These are phyloP conservation scores for Ophiocordyceps camponoti-floridani DNA, from an alignment of 2,329 filamentous ascomycete species.

Conservation along the genomic window DNA sequence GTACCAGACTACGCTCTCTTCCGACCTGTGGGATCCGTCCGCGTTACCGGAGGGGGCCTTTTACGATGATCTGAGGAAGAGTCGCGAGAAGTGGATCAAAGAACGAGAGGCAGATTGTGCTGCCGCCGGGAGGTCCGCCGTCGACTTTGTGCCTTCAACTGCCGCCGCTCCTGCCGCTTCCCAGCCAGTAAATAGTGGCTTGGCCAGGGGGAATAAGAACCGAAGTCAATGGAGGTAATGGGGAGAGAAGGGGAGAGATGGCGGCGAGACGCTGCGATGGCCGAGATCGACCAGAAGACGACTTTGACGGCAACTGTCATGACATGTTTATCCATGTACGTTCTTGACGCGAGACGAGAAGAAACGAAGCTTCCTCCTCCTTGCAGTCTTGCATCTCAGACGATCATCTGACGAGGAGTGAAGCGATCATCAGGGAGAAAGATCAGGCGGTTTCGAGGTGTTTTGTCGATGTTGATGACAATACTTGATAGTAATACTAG, in stretches of 20 bases:
- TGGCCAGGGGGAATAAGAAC: conserved; percentile 13
- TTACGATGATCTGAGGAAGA: conserved; percentile 28
- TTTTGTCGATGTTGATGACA: too few species aligned
- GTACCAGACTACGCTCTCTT: conserved; percentile 44
- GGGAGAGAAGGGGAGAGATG: background rate
- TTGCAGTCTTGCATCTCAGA: too few species aligned
- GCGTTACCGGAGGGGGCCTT: conserved; percentile 37
- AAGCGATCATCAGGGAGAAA: too few species aligned
- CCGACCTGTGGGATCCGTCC: conserved; percentile 38
- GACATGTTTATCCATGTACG: too few species aligned
- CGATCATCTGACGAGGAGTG: too few species aligned
- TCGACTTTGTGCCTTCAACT: conserved; percentile 31
- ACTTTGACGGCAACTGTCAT: too few species aligned
- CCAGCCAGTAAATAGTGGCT: conserved; percentile 6
- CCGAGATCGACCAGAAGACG: too few species aligned
- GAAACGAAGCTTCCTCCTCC: too few species aligned
- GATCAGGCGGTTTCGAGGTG: too few species aligned
- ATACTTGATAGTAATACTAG: too few species aligned
- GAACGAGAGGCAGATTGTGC: conserved; percentile 25
- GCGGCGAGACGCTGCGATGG: background rate
- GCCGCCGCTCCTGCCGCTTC: conserved; percentile 6
- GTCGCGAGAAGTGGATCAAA: conserved; percentile 25
- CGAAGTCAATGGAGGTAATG: conserved; percentile 15
- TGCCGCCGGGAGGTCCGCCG: conserved; percentile 19
- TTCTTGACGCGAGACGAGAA: too few species aligned